Evolutionary conservation across 805 yeast species (phyloP), one percentile per base, ranked within the genome.

Genomic region (Blastobotrys americana): DNA sequence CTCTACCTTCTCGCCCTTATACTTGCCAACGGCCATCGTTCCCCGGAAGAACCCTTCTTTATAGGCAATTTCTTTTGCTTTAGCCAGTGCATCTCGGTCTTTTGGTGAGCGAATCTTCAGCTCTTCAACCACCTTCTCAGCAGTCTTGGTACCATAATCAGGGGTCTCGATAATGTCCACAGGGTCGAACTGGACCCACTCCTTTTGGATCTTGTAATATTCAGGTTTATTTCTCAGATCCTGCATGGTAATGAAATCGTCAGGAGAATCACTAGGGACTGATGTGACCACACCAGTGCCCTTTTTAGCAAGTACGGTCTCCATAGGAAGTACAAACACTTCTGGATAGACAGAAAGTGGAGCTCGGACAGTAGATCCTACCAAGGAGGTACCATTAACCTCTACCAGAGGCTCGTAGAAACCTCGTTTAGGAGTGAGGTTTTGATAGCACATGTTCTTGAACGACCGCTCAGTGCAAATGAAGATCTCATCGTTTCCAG

Each of bases 231-330:
- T 80, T 56, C 75, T 74, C 57, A 93, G 76, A 55, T 93, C 98
- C 58, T 72, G 73, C 40, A 83, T 76, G 48, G 96, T 93, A 67
- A 90, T 80, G 62, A 59, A 93, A 71, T 93, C 98, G 71, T 93
- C 98, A 49, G 98, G 97, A 46, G 97, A 89, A 67, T 89, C 96
- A n/a, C 96, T 82, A 51, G 97, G 98, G 51, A 89, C 97, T 72
- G 96, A 93, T 4, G 97, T 90, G 47, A 93, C 98, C 38, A 93
- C 97, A 72, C 97, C 98, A 38, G 97, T 93, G 76, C 98, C 98
- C 72, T 93, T 93, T 45, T 80, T 74, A 34, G 95, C 94, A 64
- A 90, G 73, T 45, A 93, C 90, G 33, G 97, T 87, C 67, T 90
- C 97, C 98, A 93, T 93, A 55, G 98, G 98, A 54, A 93, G 75